Base-by-base conservation (phyloP, 176 grass and related monocot genomes). In the Dendrocalamus sinicus region DNA sequence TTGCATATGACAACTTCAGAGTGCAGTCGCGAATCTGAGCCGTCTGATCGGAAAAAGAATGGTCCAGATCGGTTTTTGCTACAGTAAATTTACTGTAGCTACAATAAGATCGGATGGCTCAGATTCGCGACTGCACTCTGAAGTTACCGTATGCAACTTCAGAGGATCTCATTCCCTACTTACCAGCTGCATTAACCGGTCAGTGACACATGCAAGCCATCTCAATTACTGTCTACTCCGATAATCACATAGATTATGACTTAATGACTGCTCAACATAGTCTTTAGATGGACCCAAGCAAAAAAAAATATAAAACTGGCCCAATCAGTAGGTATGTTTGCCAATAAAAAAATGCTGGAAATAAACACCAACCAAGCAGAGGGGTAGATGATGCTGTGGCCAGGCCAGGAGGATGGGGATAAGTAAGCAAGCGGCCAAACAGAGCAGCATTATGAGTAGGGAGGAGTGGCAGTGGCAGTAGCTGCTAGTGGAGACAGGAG, bases 381-480 rank as follows among this genome's bases (percentile, higher is more conserved):
- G 23, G n/a, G 59, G 23, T 26, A 26, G 37, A 55, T 35, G 60
- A 67, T 65, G 37, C 57, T 30, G 65, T 17, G 32, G 35, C 10
- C 26, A 71, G 75, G 75, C 75, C 39, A 89, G 68, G 75, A 67
- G 67, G 75, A 84, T 28, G 64, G 54, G 20, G 16, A 37, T 54
- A 17, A 28, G 74, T 47, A 59, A 20, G 88, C 53, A 47, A 82
- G 53, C 55, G 7, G 78, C 64, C 72, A 77, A 90, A 67, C 0
- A 20, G 46, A 47, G 78, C 54, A 44, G 61, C 24, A 87, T 75
- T 19, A 75, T 41, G 43, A 39, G 11, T 16, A 39, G 73, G 32
- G 32, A 64, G 82, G 19, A 55, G 16, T 20, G 45, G 50, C 45
- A 16, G 76, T 70, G 64, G 73, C 65, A 59, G 79, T 28, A 62